Conservation (phyloP, 2,329 filamentous ascomycete genomes). For the Atkinsonella texensis region DNA sequence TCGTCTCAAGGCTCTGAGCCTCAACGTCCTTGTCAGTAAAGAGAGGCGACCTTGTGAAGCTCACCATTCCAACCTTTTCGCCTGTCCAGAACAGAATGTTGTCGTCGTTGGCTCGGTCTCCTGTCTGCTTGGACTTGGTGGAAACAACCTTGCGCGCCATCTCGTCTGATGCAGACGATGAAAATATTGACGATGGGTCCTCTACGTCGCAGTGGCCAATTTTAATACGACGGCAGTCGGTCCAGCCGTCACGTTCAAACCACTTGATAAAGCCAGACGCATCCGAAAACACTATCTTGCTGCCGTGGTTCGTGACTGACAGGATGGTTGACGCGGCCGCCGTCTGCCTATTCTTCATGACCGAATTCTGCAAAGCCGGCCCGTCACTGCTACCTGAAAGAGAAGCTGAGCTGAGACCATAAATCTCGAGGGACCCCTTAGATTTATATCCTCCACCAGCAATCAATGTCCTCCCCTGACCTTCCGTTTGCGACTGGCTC, state of each 20-base stretch:
- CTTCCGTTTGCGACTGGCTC: conserved; percentile 36
- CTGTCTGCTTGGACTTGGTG: conserved; percentile 28
- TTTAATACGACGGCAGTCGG: conserved; percentile 41
- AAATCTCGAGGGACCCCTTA: conserved; percentile 83
- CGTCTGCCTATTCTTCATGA: conserved; percentile 71
- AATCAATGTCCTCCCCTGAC: conserved; percentile 54
- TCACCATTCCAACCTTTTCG: conserved; percentile 64
- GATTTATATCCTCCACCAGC: conserved; percentile 86
- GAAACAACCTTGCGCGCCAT: conserved; percentile 72
- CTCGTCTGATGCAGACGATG: conserved; percentile 47
- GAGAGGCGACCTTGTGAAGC: conserved; percentile 42
- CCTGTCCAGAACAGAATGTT: conserved; percentile 82
- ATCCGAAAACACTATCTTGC: conserved; percentile 71
- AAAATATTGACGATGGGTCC: conserved; percentile 37
- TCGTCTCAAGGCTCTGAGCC: conserved; percentile 31
- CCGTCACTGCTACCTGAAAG: conserved; percentile 14
- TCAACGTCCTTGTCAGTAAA: conserved; percentile 41
- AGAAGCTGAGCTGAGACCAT: conserved; percentile 39
- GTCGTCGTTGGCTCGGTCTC: conserved; percentile 38
- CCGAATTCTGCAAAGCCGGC: conserved; percentile 28
- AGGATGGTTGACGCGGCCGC: conserved; percentile 71
- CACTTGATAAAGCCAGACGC: conserved; percentile 76
- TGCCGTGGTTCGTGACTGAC: conserved; percentile 70
- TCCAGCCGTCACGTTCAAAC: conserved; percentile 74
- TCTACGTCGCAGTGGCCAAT: conserved; percentile 42